phyloP scores from a whole-genome alignment of 2,329 filamentous ascomycete species.

The Ophiostoma ulmi region DNA sequence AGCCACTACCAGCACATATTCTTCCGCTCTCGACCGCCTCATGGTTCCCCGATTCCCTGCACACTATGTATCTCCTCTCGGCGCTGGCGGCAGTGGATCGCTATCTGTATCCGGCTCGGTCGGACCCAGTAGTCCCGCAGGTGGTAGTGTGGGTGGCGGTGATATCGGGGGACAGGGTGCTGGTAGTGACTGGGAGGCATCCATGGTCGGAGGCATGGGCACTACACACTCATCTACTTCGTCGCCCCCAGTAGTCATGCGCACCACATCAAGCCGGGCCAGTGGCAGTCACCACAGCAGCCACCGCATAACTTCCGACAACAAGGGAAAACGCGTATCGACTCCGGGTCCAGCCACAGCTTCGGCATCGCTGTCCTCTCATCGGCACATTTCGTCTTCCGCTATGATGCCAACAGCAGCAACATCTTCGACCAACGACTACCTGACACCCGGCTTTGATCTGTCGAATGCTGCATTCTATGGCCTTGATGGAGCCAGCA shows the following conservation, averaged over 20 bases:
- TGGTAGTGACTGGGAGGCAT: background rate
- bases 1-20: constrained; percentile 10
- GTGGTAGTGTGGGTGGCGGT: background rate
- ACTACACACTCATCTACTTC: background rate
- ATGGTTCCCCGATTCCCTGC: constrained; percentile 37
- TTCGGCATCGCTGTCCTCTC: background rate
- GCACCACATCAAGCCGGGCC: background rate
- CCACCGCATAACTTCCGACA: background rate
- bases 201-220: background rate
- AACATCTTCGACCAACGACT: constrained; percentile 8
- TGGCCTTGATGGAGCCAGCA: constrained; percentile 24
- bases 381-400: background rate
- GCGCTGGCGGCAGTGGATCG: constrained; percentile 29
- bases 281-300: constrained; percentile 9
- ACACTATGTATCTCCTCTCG: constrained; percentile 30
- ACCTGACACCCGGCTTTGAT: constrained; percentile 19
- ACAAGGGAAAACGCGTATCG: background rate
- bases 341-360: background rate
- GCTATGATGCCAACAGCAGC: background rate
- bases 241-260: background rate
- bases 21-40: constrained; percentile 35
- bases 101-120: constrained; percentile 15
- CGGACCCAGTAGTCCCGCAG: constrained; percentile 20
- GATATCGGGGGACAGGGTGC: background rate
- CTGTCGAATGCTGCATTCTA: constrained; percentile 21